Evolutionary conservation across 768 basidiomycete species (phyloP).

Genomic region (Aureoboletus auriporus): DNA sequence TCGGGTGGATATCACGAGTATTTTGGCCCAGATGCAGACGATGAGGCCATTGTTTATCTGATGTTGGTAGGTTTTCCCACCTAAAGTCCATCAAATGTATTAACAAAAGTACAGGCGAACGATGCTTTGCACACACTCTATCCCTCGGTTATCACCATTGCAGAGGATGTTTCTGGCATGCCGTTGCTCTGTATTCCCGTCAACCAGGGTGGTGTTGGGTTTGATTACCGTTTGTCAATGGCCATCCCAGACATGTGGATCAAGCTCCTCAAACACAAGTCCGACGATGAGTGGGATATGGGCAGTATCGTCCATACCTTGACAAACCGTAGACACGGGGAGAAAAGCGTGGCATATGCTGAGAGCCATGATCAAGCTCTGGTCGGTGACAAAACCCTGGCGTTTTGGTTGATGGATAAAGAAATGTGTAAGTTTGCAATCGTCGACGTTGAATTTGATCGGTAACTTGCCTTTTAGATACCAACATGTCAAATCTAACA

Average conservation of each 20-base stretch:
- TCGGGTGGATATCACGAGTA: slow-evolving; percentile 99
- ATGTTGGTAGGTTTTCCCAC: slow-evolving; percentile 73
- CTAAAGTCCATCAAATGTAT: background rate
- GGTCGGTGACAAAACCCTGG: slow-evolving; percentile 97
- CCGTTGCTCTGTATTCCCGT: slow-evolving; percentile 85
- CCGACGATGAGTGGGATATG: slow-evolving; percentile 87
- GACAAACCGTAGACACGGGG: slow-evolving; percentile 82
- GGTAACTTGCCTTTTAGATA: slow-evolving; percentile 47
- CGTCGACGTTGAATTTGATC: background rate
- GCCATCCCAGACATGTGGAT: slow-evolving; percentile 99
- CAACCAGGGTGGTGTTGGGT: slow-evolving; percentile 83
- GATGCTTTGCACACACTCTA: slow-evolving; percentile 81
- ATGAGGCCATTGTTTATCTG: slow-evolving; percentile 90
- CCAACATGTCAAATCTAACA: slow-evolving; percentile 88
- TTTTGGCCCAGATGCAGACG: slow-evolving; percentile 81
- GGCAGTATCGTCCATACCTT: slow-evolving; percentile 84
- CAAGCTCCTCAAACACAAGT: slow-evolving; percentile 91
- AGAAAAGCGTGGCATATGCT: slow-evolving; percentile 89
- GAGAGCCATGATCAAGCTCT: slow-evolving; percentile 98
- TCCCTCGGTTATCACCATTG: slow-evolving; percentile 83
- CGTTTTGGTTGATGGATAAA: slow-evolving; percentile 99
- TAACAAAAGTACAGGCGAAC: slow-evolving; percentile 69
- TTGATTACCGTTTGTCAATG: slow-evolving; percentile 98
- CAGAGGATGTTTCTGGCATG: slow-evolving; percentile 99
- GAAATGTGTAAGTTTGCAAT: slow-evolving; percentile 83